These are phyloP conservation scores for Climacium dendroides DNA, from an alignment of 225 moss, liverwort and hornwort genomes.

Conservation along the genomic window DNA sequence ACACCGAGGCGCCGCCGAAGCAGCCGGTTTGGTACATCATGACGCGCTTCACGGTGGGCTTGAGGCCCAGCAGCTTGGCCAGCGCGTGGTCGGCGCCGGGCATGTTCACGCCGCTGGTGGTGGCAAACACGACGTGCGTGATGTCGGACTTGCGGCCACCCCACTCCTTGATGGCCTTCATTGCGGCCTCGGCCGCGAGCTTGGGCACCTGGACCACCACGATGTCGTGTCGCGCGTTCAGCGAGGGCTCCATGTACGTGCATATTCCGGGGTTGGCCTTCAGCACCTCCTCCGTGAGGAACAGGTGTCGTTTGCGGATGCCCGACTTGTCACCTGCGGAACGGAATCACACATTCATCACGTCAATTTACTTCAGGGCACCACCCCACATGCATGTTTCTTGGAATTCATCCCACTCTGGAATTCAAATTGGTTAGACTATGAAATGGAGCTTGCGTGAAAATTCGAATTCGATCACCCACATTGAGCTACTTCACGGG, in stretches of 20 bases:
- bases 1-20: background rate
- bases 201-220: background rate
- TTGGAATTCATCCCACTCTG: background rate
- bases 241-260: background rate
- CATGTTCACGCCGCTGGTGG: conserved; percentile 46
- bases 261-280: background rate
- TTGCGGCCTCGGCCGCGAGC: background rate
- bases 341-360: background rate
- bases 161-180: background rate
- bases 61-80: conserved; percentile 31
- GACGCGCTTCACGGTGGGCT: conserved; percentile 9
- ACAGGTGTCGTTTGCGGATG: background rate
- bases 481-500: background rate
- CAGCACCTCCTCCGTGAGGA: background rate
- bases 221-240: background rate
- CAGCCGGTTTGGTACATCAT: background rate
- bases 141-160: conserved; percentile 1
- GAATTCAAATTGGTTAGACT: background rate
- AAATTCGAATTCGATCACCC: background rate
- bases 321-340: background rate
- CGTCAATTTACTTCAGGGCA: background rate
- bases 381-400: background rate
- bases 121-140: conserved; percentile 37
- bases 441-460: background rate
- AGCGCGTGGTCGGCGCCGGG: conserved; percentile 40